Evolutionary conservation across 441 rosid genomes (phyloP).

Genomic region (Eutrema salsugineum): DNA sequence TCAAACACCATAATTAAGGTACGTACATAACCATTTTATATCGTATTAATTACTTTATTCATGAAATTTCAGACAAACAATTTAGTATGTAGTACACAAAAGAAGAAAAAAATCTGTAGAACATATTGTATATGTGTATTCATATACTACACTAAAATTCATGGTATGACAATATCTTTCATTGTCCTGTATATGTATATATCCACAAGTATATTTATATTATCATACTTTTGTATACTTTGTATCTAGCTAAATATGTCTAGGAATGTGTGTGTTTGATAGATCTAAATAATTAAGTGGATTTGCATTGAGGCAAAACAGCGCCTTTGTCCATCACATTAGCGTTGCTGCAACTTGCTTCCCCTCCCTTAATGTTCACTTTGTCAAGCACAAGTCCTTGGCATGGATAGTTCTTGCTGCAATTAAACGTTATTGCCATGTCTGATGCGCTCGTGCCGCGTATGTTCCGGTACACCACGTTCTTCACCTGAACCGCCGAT

Average conservation of each 20-base stretch:
- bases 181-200: slow-evolving; percentile 18
- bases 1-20: too few relatives aligned
- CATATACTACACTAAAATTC: not conserved
- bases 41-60: not conserved
- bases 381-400: slow-evolving; percentile 48
- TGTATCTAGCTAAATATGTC: too few relatives aligned
- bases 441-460: slow-evolving; percentile 59
- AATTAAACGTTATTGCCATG: slow-evolving; percentile 54
- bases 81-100: slow-evolving; percentile 8
- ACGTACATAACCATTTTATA: not conserved
- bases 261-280: not conserved
- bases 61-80: not conserved
- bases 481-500: slow-evolving; percentile 59
- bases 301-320: slow-evolving; percentile 51
- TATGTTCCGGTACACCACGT: slow-evolving; percentile 63
- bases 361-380: slow-evolving; percentile 28
- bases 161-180: not conserved
- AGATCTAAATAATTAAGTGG: not conserved
- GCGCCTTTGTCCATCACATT: slow-evolving; percentile 28
- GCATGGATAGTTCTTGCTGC: slow-evolving; percentile 60
- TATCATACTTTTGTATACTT: not conserved
- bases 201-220: not conserved
- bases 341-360: slow-evolving; percentile 56
- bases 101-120: not conserved
- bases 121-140: slow-evolving; percentile 4